Evolutionary conservation across 2,329 filamentous ascomycete genomes (phyloP).

Genomic region (Ilyonectria destructans): DNA sequence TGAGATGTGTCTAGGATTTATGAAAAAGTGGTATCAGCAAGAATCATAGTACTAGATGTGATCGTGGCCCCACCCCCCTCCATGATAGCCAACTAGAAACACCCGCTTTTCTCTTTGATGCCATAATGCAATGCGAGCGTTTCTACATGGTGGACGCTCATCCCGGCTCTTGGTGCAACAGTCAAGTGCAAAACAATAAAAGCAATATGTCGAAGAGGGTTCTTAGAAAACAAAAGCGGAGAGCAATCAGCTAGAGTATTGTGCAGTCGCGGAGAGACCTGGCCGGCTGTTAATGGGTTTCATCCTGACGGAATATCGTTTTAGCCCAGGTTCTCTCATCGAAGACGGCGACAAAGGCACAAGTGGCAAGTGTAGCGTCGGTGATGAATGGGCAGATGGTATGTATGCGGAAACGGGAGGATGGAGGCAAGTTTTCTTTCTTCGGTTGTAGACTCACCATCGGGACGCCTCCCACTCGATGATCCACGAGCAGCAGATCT

Average conservation of each 20-base stretch:
- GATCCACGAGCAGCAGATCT: conserved; percentile 88
- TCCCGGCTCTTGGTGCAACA: conserved; percentile 12
- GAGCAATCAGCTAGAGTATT: conserved; percentile 50
- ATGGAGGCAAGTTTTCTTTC: not conserved
- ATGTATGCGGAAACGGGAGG: not conserved
- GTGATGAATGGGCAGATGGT: not conserved
- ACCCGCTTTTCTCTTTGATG: conserved; percentile 20
- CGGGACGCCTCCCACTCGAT: conserved; percentile 78
- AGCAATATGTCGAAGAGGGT: conserved; percentile 37
- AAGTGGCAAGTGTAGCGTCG: conserved; percentile 6
- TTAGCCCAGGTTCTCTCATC: conserved; percentile 42
- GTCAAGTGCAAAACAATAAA: conserved; percentile 27
- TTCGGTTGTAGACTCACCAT: conserved; percentile 73
- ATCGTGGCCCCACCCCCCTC: conserved; percentile 29
- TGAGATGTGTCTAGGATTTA: conserved; percentile 38
- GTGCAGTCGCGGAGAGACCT: conserved; percentile 53
- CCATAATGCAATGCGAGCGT: conserved; percentile 20
- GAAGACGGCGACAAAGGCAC: conserved; percentile 27
- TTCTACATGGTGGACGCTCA: not conserved
- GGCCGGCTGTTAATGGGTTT: conserved; percentile 46
- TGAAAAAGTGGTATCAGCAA: conserved; percentile 39
- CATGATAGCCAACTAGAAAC: conserved; percentile 27
- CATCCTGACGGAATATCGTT: conserved; percentile 44
- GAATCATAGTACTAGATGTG: conserved; percentile 28
- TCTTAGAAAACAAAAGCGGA: conserved; percentile 35